phyloP scores from a whole-genome alignment of 371 early-diverging fungal species.

The Mortierella sp. region DNA sequence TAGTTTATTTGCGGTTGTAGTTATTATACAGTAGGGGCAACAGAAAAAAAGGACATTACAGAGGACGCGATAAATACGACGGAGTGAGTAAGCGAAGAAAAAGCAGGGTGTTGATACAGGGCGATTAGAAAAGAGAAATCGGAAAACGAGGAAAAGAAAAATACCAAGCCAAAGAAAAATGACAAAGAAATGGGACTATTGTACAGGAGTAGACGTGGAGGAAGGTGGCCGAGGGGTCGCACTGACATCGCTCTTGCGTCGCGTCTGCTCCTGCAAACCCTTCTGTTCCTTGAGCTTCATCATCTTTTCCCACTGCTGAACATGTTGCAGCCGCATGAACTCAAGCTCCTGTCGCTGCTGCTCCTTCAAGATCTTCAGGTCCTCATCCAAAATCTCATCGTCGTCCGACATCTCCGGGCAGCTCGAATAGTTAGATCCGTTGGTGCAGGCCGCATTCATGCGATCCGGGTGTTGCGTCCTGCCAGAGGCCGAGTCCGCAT shows the following conservation, averaged over 20 bases:
- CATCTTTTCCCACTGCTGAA: constrained; percentile 54
- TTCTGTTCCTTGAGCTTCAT: constrained; percentile 56
- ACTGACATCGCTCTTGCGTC: constrained; percentile 45
- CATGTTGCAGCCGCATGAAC: constrained; percentile 47
- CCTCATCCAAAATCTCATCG: constrained; percentile 51
- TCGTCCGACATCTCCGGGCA: constrained; percentile 56
- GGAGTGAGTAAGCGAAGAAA: background rate
- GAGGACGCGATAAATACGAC: constrained; percentile 1
- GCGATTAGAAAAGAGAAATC: background rate
- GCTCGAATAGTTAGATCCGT: constrained; percentile 54
- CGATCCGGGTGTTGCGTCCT: constrained; percentile 15
- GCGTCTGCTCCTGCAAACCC: constrained; percentile 30
- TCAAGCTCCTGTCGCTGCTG: constrained; percentile 49
- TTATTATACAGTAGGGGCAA: background rate
- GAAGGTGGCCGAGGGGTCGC: constrained; percentile 2
- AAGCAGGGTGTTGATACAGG: constrained; percentile 9
- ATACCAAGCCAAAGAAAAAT: background rate
- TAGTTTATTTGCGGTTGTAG: background rate
- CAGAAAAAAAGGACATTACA: background rate
- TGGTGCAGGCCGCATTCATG: constrained; percentile 22
- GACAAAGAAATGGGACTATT: background rate
- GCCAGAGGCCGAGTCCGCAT: constrained; percentile 25
- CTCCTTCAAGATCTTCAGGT: constrained; percentile 45
- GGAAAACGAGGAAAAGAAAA: background rate
- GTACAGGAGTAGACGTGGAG: background rate